A percentile compares a stretch with the other conserved stretches of the same genome.
phyloP scores from a whole-genome alignment of 768 basidiomycete genomes.

The Boletus rubropictus region DNA sequence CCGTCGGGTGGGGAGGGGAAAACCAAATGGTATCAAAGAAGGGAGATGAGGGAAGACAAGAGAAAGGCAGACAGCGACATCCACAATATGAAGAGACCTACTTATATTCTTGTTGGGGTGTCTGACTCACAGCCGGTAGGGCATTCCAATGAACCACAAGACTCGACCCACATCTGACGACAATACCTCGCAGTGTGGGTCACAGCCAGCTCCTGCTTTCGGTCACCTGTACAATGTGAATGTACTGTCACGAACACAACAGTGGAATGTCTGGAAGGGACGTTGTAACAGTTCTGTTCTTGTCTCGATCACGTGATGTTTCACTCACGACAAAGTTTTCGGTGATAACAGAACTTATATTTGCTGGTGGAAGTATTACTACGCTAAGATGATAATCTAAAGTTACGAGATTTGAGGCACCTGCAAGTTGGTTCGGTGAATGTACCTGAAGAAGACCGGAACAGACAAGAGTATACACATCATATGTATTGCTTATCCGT shows the following conservation, averaged over 20 bases:
- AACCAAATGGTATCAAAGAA: not conserved
- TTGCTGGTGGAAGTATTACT: too few species aligned
- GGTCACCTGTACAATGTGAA: not conserved
- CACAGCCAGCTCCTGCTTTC: not conserved
- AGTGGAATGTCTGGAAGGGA: not conserved
- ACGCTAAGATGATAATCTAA: too few species aligned
- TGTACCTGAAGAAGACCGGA: too few species aligned
- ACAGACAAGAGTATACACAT: not conserved
- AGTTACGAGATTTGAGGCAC: too few species aligned
- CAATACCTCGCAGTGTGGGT: not conserved
- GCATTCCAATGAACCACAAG: not conserved
- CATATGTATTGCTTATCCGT: not conserved
- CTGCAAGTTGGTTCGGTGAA: too few species aligned
- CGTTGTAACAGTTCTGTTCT: too few species aligned
- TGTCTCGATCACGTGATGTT: too few species aligned
- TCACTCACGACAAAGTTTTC: too few species aligned
- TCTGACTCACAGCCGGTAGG: not conserved
- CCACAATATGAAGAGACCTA: not conserved
- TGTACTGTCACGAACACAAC: not conserved
- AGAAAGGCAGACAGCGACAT: not conserved
- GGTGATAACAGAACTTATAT: too few species aligned
- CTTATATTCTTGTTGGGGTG: not conserved
- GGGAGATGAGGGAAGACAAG: not conserved
- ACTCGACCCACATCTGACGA: not conserved
- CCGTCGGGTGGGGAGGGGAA: too few species aligned